Base-by-base conservation (phyloP, 306 rosid species). In the Ochetophila trinervis region DNA sequence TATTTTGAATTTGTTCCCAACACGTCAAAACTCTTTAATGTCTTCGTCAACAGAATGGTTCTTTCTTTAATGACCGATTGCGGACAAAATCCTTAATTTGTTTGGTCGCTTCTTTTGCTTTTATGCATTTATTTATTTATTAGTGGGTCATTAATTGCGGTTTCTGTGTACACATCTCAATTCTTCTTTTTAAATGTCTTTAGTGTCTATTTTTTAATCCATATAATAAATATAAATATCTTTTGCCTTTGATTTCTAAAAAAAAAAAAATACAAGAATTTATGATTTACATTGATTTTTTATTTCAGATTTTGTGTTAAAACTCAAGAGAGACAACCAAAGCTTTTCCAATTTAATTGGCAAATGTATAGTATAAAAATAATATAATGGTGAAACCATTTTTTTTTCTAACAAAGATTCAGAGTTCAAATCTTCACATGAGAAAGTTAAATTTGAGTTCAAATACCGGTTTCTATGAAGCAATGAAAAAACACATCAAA, bases 11-110 rank as follows among this genome's bases (percentile, higher is more conserved):
- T 57, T 76, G 77, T 75, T 76, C 80, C 81, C 84, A 84, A 82
- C 68, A 76, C 79, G 86, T 84, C 92, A 78, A 12, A 18, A 45
- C 32, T 27, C 6, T 6, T 34, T 53, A 63, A 63, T 27, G 96
- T 88, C 92, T 66, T 80, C 71, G 74, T 88, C 91, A 76, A 78
- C 63, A 74, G 79, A 71, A 63, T 71, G 74, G 72, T n/a, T 23
- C 37, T 69, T 78, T 76, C 65, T 71, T 83, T 78, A 74, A 42
- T 61, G 52, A 3, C 47, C 71, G 32, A 76, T 76, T 76, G 62
- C 48, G 73, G 85, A 82, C 91, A 82, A 82, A 83, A 66, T 22
- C 63, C 75, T 70, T 68, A 69, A 73, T 77, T 84, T 73, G 74
- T 84, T 73, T 73, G 76, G 80, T 83, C 70, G 65, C 70, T 65